phyloP scores from a whole-genome alignment of 495 filamentous ascomycete species.

The Trichoderma gamsii region DNA sequence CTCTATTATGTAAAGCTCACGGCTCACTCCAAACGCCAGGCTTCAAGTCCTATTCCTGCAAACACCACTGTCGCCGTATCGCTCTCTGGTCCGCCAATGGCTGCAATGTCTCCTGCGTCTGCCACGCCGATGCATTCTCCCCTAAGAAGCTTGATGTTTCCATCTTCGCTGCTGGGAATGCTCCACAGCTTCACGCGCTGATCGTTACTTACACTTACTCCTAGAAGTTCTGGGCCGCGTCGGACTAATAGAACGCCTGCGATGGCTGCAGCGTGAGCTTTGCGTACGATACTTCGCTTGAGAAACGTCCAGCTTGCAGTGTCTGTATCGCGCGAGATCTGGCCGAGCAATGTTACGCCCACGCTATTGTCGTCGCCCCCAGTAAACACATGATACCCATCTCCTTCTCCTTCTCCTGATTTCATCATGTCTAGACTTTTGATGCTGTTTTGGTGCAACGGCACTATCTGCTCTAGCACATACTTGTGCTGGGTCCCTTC shows the following conservation, averaged over 20 bases:
- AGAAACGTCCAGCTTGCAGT: conserved; percentile 20
- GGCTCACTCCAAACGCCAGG: conserved; percentile 29
- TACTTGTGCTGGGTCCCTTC: neutral
- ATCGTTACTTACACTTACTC: conserved; percentile 69
- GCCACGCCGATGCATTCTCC: conserved; percentile 59
- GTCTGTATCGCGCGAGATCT: neutral
- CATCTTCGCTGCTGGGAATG: conserved; percentile 24
- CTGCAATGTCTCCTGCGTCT: conserved; percentile 40
- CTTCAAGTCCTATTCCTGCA: conserved; percentile 44
- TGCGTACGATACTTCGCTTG: conserved; percentile 51
- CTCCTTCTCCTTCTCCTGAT: conserved; percentile 19
- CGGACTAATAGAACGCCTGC: conserved; percentile 51
- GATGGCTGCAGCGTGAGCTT: conserved; percentile 76
- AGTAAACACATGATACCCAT: conserved; percentile 35
- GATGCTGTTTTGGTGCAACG: conserved; percentile 70
- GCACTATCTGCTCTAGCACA: conserved; percentile 25
- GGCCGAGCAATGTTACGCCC: conserved; percentile 46
- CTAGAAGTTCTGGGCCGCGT: conserved; percentile 25
- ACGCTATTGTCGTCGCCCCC: conserved; percentile 83
- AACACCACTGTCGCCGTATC: conserved; percentile 24
- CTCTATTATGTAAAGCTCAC: neutral
- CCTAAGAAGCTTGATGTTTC: conserved; percentile 36
- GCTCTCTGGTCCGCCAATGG: conserved; percentile 16
- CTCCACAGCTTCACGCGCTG: conserved; percentile 77
- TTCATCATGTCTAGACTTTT: conserved; percentile 48